Conservation (phyloP, 768 basidiomycete species). For the Naematelia encephala region DNA sequence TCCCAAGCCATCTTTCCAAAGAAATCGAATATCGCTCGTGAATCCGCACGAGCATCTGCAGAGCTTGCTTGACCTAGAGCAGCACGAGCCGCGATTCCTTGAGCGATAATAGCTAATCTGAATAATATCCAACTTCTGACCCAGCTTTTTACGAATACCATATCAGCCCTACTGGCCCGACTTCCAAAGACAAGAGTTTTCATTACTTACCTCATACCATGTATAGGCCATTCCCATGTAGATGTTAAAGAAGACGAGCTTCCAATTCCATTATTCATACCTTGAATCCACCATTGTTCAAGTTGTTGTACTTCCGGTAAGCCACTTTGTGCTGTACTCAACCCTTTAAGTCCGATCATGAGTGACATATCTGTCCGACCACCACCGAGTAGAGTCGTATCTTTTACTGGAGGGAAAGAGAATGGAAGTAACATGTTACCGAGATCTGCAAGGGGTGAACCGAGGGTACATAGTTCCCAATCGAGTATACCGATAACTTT, state of each 20-base stretch:
- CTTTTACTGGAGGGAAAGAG: conserved; percentile 53
- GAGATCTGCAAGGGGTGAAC: conserved; percentile 87
- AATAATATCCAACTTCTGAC: conserved; percentile 33
- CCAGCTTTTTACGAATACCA: conserved; percentile 21
- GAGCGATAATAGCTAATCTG: conserved; percentile 70
- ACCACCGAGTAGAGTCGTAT: no score
- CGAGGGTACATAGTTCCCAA: conserved; percentile 96
- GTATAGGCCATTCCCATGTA: conserved; percentile 62
- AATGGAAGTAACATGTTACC: conserved; percentile 86
- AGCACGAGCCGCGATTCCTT: conserved; percentile 84
- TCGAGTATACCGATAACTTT: conserved; percentile 91
- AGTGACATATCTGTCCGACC: conserved; percentile 34
- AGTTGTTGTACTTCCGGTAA: conserved; percentile 69
- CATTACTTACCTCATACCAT: conserved; percentile 69
- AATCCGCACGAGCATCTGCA: conserved; percentile 60
- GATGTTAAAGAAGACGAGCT: not conserved
- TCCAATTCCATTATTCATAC: conserved; percentile 34
- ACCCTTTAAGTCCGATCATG: conserved; percentile 65
- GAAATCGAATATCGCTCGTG: conserved; percentile 51
- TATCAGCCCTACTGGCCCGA: no score
- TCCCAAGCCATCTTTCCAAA: conserved; percentile 64
- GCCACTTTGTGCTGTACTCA: conserved; percentile 57
- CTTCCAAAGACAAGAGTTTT: no score
- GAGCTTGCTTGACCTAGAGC: conserved; percentile 86
- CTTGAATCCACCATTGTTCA: conserved; percentile 68